Conservation (phyloP, 1,284 basidiomycete species). For the Macrocystidia cucumis region DNA sequence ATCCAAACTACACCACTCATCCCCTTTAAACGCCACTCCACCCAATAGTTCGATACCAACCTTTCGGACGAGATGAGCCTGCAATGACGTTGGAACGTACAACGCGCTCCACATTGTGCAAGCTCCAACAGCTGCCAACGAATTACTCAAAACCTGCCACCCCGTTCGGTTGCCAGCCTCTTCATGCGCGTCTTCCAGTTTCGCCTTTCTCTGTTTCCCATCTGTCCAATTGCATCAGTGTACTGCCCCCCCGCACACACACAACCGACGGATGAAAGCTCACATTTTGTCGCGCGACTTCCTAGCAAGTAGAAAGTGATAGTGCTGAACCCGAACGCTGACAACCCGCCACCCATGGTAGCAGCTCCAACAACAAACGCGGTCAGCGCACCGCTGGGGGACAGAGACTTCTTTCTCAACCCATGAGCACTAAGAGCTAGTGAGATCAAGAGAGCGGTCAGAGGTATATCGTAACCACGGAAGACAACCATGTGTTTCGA, state of each 20-base stretch:
- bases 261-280: no score
- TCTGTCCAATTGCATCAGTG: conserved; percentile 24
- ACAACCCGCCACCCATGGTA: conserved; percentile 52
- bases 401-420: conserved; percentile 47
- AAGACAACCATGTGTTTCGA: neutral
- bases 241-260: neutral
- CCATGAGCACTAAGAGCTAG: conserved; percentile 36
- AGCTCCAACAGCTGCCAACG: conserved; percentile 62
- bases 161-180: conserved; percentile 65
- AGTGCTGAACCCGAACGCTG: conserved; percentile 66
- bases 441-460: conserved; percentile 21
- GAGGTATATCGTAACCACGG: conserved; percentile 6
- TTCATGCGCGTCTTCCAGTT: conserved; percentile 74
- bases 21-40: conserved; percentile 13
- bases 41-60: conserved; percentile 6
- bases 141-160: conserved; percentile 80
- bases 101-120: conserved; percentile 57
- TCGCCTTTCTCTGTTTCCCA: conserved; percentile 61
- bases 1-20: conserved; percentile 48
- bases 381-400: conserved; percentile 63
- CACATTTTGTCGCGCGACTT: conserved; percentile 77
- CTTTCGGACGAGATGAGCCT: conserved; percentile 16
- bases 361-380: conserved; percentile 71
- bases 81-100: conserved; percentile 37
- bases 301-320: conserved; percentile 81